These are phyloP conservation scores for Penicillium argentinense DNA, from an alignment of 495 filamentous ascomycete genomes.

Conservation along the genomic window DNA sequence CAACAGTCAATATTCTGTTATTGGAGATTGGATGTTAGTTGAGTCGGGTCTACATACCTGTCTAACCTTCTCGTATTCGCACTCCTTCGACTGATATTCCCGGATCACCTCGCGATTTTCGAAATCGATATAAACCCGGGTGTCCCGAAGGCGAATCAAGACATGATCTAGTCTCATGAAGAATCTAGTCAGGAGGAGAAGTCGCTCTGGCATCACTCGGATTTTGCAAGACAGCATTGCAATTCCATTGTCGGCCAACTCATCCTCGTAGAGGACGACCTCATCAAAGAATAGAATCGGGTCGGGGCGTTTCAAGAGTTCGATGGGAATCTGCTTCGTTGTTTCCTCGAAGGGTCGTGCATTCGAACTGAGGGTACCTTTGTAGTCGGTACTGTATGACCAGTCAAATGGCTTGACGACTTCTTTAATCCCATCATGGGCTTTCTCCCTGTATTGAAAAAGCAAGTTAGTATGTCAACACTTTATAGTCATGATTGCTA, in stretches of 20 bases:
- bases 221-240: slow-evolving; percentile 84
- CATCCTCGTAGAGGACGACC: slow-evolving; percentile 93
- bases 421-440: slow-evolving; percentile 86
- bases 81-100: slow-evolving; percentile 84
- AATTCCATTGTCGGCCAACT: slow-evolving; percentile 96
- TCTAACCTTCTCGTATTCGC: slow-evolving; percentile 72
- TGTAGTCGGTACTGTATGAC: slow-evolving; percentile 90
- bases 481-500: no score
- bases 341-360: slow-evolving; percentile 49
- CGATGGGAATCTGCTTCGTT: slow-evolving; percentile 71
- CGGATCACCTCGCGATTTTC: slow-evolving; percentile 74
- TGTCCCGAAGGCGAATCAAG: slow-evolving; percentile 81
- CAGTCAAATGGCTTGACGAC: slow-evolving; percentile 96
- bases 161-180: slow-evolving; percentile 94
- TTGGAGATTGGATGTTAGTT: background rate
- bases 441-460: slow-evolving; percentile 60
- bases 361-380: slow-evolving; percentile 55
- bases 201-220: slow-evolving; percentile 82
- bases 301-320: slow-evolving; percentile 79
- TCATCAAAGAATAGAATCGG: slow-evolving; percentile 95
- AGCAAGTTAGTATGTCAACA: no score
- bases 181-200: slow-evolving; percentile 82
- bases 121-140: slow-evolving; percentile 91
- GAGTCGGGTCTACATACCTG: slow-evolving; percentile 50
- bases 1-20: slow-evolving; percentile 13